Conservation (phyloP, 331 rosid species). For the Cydonia oblonga region DNA sequence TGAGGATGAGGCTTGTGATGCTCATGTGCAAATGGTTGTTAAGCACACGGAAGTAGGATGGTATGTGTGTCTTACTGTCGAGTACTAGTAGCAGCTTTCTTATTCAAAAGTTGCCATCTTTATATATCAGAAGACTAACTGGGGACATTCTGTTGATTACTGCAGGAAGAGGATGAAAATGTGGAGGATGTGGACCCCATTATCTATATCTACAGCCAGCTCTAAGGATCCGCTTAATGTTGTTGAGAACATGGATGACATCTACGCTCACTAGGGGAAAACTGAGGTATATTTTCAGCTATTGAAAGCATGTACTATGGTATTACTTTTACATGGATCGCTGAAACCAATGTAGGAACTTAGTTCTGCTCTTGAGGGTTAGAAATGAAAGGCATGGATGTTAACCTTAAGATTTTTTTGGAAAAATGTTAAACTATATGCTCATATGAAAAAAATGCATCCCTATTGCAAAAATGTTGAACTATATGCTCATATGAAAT, state of each 20-base stretch:
- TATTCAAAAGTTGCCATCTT: background rate
- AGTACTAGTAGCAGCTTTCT: background rate
- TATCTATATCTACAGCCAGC: no score
- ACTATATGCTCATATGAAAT: no score
- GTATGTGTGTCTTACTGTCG: slow-evolving; percentile 19
- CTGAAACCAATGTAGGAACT: background rate
- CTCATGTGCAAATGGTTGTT: slow-evolving; percentile 50
- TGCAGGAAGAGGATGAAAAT: slow-evolving; percentile 64
- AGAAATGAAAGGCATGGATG: background rate
- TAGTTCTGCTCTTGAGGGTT: background rate
- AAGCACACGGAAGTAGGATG: slow-evolving; percentile 58
- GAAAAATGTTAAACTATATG: no score
- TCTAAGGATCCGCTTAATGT: slow-evolving; percentile 44
- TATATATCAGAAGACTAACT: background rate
- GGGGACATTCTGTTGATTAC: background rate
- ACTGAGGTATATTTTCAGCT: slow-evolving; percentile 36
- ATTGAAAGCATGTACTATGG: background rate
- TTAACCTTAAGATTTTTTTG: background rate
- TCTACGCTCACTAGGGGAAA: slow-evolving; percentile 36
- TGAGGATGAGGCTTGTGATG: slow-evolving; percentile 21
- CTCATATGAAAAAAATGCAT: no score
- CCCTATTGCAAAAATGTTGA: no score
- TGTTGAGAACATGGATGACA: slow-evolving; percentile 57
- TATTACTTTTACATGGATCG: background rate
- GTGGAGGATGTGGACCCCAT: slow-evolving; percentile 43